Evolutionary conservation across 73 alveolate genomes (phyloP).

Genomic region (Stentor coeruleus): DNA sequence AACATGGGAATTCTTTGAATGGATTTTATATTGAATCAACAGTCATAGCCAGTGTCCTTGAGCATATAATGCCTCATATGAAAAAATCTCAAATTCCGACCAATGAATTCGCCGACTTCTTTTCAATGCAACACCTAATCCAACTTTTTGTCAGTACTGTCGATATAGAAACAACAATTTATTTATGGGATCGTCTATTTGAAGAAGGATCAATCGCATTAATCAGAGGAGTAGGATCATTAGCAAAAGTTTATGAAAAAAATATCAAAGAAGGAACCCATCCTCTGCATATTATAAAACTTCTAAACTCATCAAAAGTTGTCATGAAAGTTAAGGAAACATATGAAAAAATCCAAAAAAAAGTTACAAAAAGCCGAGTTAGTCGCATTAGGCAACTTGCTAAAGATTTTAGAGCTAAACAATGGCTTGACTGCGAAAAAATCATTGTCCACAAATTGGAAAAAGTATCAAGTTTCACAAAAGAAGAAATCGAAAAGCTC

Average conservation of each 20-base stretch:
- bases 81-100: background rate
- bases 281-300: background rate
- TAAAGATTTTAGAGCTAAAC: background rate
- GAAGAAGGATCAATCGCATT: background rate
- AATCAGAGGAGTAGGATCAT: background rate
- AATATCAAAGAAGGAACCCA: background rate
- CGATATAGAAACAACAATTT: background rate
- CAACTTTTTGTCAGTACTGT: conserved; percentile 9
- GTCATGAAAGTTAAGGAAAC: background rate
- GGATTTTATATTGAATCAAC: conserved; percentile 9
- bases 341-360: background rate
- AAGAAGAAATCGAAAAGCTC: conserved; percentile 1
- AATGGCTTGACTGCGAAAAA: background rate
- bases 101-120: conserved; percentile 14
- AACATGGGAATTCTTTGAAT: conserved; percentile 5
- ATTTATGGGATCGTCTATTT: background rate
- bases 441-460: background rate
- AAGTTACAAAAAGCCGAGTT: conserved; percentile 4
- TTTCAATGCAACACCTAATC: conserved; percentile 2
- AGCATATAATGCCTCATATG: background rate
- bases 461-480: background rate
- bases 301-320: background rate
- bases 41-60: conserved; percentile 18
- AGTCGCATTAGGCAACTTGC: background rate
- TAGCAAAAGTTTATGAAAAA: background rate